Percentiles rank a stretch among this genome's conserved stretches.
Conservation (phyloP, 2,329 filamentous ascomycete species). For the Xylaria arbuscula region DNA sequence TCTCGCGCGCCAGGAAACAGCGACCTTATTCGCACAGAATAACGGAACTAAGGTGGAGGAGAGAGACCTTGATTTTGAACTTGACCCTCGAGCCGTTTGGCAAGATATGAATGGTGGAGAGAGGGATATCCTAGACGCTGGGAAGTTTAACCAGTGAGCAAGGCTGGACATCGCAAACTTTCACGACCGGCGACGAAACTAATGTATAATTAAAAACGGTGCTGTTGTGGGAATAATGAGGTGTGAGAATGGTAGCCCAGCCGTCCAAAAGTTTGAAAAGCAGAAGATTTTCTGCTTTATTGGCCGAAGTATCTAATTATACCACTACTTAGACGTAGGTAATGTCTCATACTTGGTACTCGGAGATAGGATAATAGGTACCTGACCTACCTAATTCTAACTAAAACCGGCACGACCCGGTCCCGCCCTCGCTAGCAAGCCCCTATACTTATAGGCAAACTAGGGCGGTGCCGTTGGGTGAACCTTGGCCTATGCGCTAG, state of each 20-base stretch:
- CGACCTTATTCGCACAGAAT: constrained; percentile 50
- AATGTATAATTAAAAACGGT: constrained; percentile 7
- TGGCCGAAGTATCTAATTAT: background rate
- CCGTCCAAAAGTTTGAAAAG: constrained; percentile 4
- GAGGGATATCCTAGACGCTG: constrained; percentile 59
- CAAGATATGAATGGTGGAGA: constrained; percentile 57
- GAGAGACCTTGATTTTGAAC: constrained; percentile 50
- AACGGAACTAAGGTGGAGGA: constrained; percentile 47
- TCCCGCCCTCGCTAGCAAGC: too few relatives aligned
- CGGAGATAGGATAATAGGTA: too few relatives aligned
- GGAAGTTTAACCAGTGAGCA: constrained; percentile 52
- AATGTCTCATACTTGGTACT: too few relatives aligned
- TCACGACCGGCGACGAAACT: background rate
- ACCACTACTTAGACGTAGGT: background rate
- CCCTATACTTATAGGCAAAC: too few relatives aligned
- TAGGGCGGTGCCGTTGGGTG: too few relatives aligned
- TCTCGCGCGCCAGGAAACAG: constrained; percentile 56
- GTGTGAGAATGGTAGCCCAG: background rate
- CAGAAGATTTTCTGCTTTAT: background rate
- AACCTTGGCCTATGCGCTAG: too few relatives aligned
- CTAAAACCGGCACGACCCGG: too few relatives aligned
- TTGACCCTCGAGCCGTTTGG: constrained; percentile 59
- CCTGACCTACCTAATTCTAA: too few relatives aligned
- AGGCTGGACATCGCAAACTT: background rate
- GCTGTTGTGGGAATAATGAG: background rate